Percentiles rank a stretch among this genome's conserved stretches.
phyloP scores from a whole-genome alignment of 768 basidiomycete genomes.

The Glaciozyma martinii region DNA sequence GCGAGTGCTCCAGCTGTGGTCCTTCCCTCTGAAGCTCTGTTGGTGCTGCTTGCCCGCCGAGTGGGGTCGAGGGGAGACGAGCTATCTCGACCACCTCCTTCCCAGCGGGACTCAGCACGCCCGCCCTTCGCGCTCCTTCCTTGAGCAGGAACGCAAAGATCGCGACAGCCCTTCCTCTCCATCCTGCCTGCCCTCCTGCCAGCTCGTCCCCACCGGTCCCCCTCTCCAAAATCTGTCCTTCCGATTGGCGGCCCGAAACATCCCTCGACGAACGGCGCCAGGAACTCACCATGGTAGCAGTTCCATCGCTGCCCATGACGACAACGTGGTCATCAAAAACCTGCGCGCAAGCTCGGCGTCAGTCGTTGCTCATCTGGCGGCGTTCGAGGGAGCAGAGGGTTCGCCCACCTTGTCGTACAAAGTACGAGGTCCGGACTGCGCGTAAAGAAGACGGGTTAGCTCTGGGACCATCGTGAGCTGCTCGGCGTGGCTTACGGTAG shows the following conservation, averaged over 20 bases:
- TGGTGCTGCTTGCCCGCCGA: too few species aligned
- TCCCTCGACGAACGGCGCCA: conserved; percentile 8
- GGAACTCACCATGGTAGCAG: conserved; percentile 44
- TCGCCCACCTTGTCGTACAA: conserved; percentile 69
- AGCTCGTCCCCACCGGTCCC: too few species aligned
- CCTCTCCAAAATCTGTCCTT: too few species aligned
- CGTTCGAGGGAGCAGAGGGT: not conserved
- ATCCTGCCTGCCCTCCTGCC: too few species aligned
- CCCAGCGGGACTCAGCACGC: not conserved
- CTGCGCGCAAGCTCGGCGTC: conserved; percentile 8
- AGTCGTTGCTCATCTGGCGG: not conserved
- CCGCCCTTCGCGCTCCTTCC: not conserved
- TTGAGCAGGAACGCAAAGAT: too few species aligned
- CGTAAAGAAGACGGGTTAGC: too few species aligned
- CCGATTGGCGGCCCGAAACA: not conserved
- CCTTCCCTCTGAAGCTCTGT: too few species aligned
- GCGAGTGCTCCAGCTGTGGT: too few species aligned
- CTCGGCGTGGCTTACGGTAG: not conserved
- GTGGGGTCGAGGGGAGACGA: too few species aligned
- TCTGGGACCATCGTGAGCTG: not conserved
- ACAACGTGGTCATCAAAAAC: conserved; percentile 97
- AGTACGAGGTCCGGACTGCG: conserved; percentile 48
- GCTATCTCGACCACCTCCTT: not conserved
- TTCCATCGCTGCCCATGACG: conserved; percentile 39
- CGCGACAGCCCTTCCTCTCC: too few species aligned